phyloP scores from a whole-genome alignment of 345 rosid genomes.

The Eucalyptus tenuipes region DNA sequence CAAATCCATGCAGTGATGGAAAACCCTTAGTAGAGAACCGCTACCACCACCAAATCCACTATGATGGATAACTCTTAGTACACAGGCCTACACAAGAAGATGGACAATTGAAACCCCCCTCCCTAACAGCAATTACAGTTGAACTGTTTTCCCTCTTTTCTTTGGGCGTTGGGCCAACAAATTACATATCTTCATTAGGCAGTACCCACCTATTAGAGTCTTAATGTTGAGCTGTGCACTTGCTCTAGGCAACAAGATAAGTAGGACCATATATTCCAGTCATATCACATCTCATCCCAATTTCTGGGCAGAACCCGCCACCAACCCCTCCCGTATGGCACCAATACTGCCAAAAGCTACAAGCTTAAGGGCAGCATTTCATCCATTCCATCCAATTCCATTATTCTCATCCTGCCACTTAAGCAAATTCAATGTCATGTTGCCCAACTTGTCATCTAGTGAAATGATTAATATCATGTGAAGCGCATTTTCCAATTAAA shows the following conservation, averaged over 20 bases:
- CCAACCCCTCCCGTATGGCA: background rate
- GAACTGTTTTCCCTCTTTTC: background rate
- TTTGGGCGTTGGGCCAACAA: background rate
- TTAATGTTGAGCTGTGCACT: background rate
- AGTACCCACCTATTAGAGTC: background rate
- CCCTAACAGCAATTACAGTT: too few species aligned
- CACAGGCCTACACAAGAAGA: too few species aligned
- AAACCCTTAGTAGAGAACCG: too few species aligned
- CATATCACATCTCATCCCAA: background rate
- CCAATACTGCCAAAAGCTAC: background rate
- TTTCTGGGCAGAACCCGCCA: background rate
- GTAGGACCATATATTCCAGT: background rate
- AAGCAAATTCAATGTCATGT: background rate
- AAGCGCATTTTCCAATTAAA: background rate
- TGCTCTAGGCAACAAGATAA: background rate
- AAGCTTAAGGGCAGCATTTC: background rate
- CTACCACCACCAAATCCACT: too few species aligned
- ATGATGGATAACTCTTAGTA: too few species aligned
- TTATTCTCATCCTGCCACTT: background rate
- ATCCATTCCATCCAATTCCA: background rate
- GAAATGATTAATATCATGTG: background rate
- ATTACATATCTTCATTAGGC: background rate
- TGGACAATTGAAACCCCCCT: background rate
- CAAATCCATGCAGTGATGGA: too few species aligned
- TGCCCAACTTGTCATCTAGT: background rate